Evolutionary conservation across 1,284 basidiomycete species (phyloP).

Genomic region (Leccinum griseonigrum): DNA sequence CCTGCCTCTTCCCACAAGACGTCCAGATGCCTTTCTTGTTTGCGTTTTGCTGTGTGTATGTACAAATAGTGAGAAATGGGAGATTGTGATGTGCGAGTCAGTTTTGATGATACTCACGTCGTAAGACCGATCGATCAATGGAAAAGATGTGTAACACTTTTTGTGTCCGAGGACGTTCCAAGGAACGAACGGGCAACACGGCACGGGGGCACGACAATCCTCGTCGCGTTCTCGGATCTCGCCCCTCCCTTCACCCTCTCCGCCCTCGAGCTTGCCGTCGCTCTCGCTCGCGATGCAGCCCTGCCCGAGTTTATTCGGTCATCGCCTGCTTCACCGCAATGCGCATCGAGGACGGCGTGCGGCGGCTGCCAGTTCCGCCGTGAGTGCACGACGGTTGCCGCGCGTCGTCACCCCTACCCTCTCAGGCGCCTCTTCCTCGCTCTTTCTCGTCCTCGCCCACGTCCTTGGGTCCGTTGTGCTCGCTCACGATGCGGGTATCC

Average conservation of each 20-base stretch:
- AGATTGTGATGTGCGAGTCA: slow-evolving; percentile 1
- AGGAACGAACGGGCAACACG: too few species aligned
- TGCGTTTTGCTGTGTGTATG: slow-evolving; percentile 44
- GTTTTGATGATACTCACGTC: slow-evolving; percentile 51
- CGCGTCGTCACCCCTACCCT: not conserved
- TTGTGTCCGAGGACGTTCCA: not conserved
- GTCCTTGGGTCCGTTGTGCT: not conserved
- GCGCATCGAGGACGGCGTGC: not conserved
- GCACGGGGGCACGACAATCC: too few species aligned
- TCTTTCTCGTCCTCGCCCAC: not conserved
- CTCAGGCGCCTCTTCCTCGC: not conserved
- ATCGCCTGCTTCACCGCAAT: not conserved
- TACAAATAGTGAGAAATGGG: slow-evolving; percentile 6
- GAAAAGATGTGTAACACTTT: not conserved
- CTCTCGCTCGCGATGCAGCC: not conserved
- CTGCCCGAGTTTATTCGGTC: too few species aligned
- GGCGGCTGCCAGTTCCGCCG: not conserved
- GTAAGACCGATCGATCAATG: slow-evolving; percentile 83
- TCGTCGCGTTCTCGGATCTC: not conserved
- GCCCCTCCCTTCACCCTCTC: not conserved
- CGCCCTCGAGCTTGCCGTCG: too few species aligned
- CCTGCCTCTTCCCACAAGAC: slow-evolving; percentile 48
- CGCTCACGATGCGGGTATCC: too few species aligned
- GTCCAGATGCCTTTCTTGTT: slow-evolving; percentile 60
- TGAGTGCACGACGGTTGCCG: not conserved